Evolutionary conservation across 2,329 filamentous ascomycete genomes (phyloP), one percentile per base, ranked within the genome.

Genomic region (Blastomyces emzantsi): DNA sequence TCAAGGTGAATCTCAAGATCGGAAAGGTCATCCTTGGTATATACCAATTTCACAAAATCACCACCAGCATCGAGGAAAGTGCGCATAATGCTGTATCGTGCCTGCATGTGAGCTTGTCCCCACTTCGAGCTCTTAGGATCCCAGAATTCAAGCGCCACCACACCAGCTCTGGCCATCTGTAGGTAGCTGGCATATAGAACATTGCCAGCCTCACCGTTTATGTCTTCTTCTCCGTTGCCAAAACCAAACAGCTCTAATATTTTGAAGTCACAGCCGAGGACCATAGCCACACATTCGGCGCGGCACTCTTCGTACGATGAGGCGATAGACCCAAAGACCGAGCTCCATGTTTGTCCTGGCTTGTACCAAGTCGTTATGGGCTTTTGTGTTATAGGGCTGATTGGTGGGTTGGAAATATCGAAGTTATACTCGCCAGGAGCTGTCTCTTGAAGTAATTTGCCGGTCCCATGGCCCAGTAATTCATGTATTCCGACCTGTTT

Each of bases 231-330:
- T 25, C 92, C 92, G 69, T 95, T 84, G 36, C 92, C 92, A 65
- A 93, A 94, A 33, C 92, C 92, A 70, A 97, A 97, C 72, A 97
- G 93, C 74, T 92, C 84, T 25, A 97, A 83, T 60, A 95, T 90
- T 13, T 86, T 83, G 73, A 96, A 96, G 71, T 97, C 92, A 76
- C 92, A 96, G 72, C 87, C 86, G 4, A 97, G 81, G 52, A 87
- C 87, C 92, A 97, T 96, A 61, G 92, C 93, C 13, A 97, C 92
- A 70, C 92, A 89, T 75, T 97, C 93, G 4, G 93, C 93, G 63
- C 93, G 87, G 75, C 93, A 97, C 76, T 97, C 93, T 77, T 97
- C 93, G 72, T 96, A 97, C 19, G 88, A 90, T 3, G 89, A 90
- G 47, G 92, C 91, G 67, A 95, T 85, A 65, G 89, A 85, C 33